phyloP scores from a whole-genome alignment of 192 early-diverging fungal species.

The Phlyctochytrium bullatum region DNA sequence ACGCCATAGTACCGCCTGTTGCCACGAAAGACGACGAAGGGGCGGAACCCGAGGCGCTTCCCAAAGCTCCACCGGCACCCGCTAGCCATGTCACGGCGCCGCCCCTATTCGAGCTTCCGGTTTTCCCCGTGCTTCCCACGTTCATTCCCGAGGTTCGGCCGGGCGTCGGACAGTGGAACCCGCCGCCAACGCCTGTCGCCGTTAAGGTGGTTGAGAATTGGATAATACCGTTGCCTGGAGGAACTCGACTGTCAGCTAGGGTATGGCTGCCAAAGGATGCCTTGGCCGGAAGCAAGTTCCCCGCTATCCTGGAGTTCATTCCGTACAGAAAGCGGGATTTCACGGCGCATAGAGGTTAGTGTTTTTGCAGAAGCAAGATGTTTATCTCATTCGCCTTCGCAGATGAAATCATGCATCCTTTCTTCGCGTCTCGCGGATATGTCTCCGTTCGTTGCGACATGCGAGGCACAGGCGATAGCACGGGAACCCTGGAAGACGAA shows the following conservation, averaged over 20 bases:
- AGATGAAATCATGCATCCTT: conserved; percentile 4
- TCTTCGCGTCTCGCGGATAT: background rate
- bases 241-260: background rate
- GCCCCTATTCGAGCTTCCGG: too few species aligned
- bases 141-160: background rate
- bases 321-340: conserved; percentile 8
- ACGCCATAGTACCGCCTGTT: too few species aligned
- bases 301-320: conserved; percentile 7
- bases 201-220: background rate
- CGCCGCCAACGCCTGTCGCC: background rate
- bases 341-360: background rate
- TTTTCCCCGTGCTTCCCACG: too few species aligned
- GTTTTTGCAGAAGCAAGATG: background rate
- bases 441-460: background rate
- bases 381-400: background rate
- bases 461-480: conserved; percentile 7
- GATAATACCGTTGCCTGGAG: background rate
- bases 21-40: too few species aligned
- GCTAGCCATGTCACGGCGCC: too few species aligned
- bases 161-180: conserved; percentile 1
- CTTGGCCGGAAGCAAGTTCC: background rate
- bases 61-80: too few species aligned
- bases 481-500: conserved; percentile 6
- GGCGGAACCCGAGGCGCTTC: too few species aligned
- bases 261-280: conserved; percentile 11